Conservation (phyloP, 73 alveolate genomes). For the Symbiodinium natans region DNA sequence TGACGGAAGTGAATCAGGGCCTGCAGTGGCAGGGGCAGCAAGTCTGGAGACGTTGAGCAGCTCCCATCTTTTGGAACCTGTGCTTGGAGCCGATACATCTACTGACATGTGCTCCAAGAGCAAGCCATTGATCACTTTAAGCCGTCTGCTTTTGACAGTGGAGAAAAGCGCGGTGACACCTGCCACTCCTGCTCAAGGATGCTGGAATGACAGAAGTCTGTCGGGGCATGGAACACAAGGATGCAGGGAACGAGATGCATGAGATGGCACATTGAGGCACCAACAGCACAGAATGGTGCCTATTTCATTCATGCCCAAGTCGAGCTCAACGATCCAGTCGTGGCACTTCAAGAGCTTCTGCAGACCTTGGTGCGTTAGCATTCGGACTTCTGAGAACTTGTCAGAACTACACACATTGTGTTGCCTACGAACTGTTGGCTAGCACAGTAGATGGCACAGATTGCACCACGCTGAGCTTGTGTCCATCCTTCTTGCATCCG, state of each 20-base stretch:
- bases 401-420: no score
- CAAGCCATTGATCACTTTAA: background rate
- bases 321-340: conserved; percentile 26
- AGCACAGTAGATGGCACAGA: no score
- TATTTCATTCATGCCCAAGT: conserved; percentile 30
- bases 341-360: conserved; percentile 9
- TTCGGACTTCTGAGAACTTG: no score
- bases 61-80: conserved; percentile 2
- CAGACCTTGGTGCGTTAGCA: background rate
- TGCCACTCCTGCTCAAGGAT: background rate
- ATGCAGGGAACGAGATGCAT: background rate
- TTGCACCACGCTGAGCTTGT: background rate
- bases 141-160: background rate
- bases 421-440: no score
- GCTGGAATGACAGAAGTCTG: background rate
- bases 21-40: background rate
- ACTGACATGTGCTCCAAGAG: no score
- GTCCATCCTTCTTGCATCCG: background rate
- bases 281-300: background rate
- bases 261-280: background rate
- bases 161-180: background rate
- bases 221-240: background rate
- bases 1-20: no score
- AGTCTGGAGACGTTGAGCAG: conserved; percentile 6
- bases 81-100: no score